These are phyloP conservation scores for Carex cristatella DNA, from an alignment of 176 grass and related monocot species.

Conservation along the genomic window DNA sequence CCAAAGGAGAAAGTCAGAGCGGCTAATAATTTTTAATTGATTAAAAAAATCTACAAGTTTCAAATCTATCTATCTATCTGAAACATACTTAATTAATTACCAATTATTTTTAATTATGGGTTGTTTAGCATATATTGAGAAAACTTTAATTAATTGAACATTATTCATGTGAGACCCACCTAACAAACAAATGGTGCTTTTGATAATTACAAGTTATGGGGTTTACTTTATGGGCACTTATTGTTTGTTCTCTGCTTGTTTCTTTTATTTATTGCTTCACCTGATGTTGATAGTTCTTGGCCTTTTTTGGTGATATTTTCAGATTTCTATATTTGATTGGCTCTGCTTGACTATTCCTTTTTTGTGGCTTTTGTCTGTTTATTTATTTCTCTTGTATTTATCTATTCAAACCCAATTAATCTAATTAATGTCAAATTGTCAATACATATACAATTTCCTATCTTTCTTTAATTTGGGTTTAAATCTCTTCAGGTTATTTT, in stretches of 20 bases:
- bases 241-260: not conserved
- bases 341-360: conserved; percentile 14
- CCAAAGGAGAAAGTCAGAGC: not conserved
- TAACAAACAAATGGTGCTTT: conserved; percentile 13
- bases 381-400: not conserved
- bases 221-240: conserved; percentile 1
- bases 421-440: not conserved
- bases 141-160: not conserved
- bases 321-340: conserved; percentile 16
- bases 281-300: conserved; percentile 24
- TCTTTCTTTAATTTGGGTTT: not conserved
- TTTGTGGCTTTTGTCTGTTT: conserved; percentile 18
- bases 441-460: not conserved
- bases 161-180: conserved; percentile 8
- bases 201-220: not conserved
- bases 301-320: conserved; percentile 21
- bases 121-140: not conserved
- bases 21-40: not conserved
- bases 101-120: not conserved
- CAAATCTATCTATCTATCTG: not conserved
- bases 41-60: not conserved
- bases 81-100: not conserved
- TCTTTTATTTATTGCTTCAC: conserved; percentile 10
- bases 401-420: not conserved
- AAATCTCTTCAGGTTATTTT: not conserved